Base-by-base conservation (phyloP, 306 rosid species). In the Quillaja saponaria region DNA sequence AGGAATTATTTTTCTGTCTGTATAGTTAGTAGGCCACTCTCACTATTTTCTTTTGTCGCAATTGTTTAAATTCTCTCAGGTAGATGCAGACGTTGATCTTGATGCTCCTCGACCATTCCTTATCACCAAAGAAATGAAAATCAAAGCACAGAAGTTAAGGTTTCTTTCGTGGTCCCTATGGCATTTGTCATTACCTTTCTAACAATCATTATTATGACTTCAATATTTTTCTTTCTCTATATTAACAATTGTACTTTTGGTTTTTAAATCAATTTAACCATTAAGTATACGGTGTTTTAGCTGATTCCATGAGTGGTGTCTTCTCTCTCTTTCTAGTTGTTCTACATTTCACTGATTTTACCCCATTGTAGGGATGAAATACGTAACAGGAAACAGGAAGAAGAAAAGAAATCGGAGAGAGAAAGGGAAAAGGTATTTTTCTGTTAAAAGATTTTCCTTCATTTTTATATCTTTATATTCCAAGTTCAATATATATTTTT, bases 341-440 rank as follows among this genome's bases (percentile, higher is more conserved):
- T 55, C 60, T 57, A 11, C 47, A 13, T 25, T 54, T 18, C 46
- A 40, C 34, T 63, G 19, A 61, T 45, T 34, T 58, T 69, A n/a
- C 12, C 42, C 13, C 50, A 49, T 64, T 77, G 55, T 34, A 86
- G 96, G 74, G 79, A 79, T 62, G 75, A 66, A 74, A 40, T 41
- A 47, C 42, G 11, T 11, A 59, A 79, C 65, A 74, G 51, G 46
- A 79, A 41, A 57, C 81, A 69, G 46, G 72, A 56, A 34, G 83
- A 75, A 77, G 81, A 77, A 58, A 77, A 67, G 39, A 55, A 15
- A 28, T 6, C 65, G 25, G 82, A 82, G 60, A 72, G 80, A 69
- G 73, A 81, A 78, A 75, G 71, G 71, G 88, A 84, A 71, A 88
- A 81, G 98, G 98, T 91, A 62, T 15, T 17, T 34, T 50, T 28